A percentile compares a stretch with the other conserved stretches of the same genome.
These are phyloP conservation scores for Kodamaea arcana DNA, from an alignment of 1,139 yeast genomes.

Conservation along the genomic window DNA sequence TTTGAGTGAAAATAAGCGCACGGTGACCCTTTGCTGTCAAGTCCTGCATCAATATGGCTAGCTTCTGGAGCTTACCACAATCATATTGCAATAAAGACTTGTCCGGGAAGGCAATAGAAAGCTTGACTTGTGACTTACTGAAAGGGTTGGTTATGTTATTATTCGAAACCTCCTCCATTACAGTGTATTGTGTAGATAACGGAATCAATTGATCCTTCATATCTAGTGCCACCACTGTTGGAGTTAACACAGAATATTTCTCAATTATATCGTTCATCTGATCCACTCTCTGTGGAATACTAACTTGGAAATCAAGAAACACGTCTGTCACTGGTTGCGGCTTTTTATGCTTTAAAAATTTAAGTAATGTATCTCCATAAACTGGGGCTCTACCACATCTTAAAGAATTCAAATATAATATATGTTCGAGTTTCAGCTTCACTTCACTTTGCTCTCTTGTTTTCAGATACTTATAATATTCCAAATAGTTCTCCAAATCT, in stretches of 20 bases:
- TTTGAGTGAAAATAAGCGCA: slow-evolving; percentile 93
- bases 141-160: slow-evolving; percentile 57
- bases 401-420: slow-evolving; percentile 58
- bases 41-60: slow-evolving; percentile 71
- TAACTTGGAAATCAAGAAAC: slow-evolving; percentile 30
- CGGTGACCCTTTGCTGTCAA: slow-evolving; percentile 85
- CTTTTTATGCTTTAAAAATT: slow-evolving; percentile 17
- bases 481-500: slow-evolving; percentile 49
- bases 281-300: slow-evolving; percentile 41
- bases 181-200: slow-evolving; percentile 23
- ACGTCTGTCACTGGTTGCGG: slow-evolving; percentile 21
- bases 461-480: slow-evolving; percentile 57
- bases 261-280: slow-evolving; percentile 54
- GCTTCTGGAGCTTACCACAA: slow-evolving; percentile 90
- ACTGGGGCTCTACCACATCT: slow-evolving; percentile 57
- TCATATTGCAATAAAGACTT: slow-evolving; percentile 88
- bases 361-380: slow-evolving; percentile 47
- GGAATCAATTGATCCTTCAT: slow-evolving; percentile 59
- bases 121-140: slow-evolving; percentile 79
- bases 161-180: slow-evolving; percentile 31
- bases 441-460: slow-evolving; percentile 48
- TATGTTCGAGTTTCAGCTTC: slow-evolving; percentile 51
- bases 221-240: slow-evolving; percentile 77
- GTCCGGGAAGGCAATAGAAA: slow-evolving; percentile 95
- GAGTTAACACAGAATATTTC: slow-evolving; percentile 82